Evolutionary conservation across 2,329 filamentous ascomycete species (phyloP), one percentile per base, ranked within the genome.

Genomic region (Arthrobotrys entomopaga): DNA sequence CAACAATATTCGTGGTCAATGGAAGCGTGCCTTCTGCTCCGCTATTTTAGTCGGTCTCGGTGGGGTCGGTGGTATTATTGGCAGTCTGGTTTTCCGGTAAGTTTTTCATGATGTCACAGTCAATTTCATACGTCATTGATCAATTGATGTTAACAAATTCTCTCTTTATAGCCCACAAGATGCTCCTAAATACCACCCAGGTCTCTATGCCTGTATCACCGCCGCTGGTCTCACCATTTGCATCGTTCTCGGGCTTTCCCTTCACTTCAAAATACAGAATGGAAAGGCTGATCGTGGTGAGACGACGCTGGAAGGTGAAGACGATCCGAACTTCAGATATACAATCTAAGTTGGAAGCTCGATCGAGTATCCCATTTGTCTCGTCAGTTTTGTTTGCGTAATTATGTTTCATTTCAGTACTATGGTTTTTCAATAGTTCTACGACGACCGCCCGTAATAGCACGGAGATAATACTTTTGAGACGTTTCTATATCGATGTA

Each of bases 1-100:
- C 48, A 95, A 94, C 82, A 96, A 96, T 81, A 90, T 96, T 79
- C 88, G 91, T 61, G 92, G 91, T 0, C 91, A 95, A 82, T 96
- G 91, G 91, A 96, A 94, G 83, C 87, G 92, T 54, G 91, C 91
- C 0, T 89, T 95, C 77, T 89, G 88, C 80, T 91, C 88, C 71
- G 90, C 91, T 1, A 90, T 89, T 0, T 85, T 94, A 1, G 90
- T 95, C 2, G 90, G 89, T 0, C 87, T 91, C 57, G 91, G 91
- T 6, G 91, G 90, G 1, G 83, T 96, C 24, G 92, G 92, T 42
- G 91, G 92, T 38, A 95, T 95, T 76, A 87, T 87, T 0, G 91
- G 91, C 24, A 87, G 87, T 77, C 83, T 92, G 66, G 88, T 94
- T 10, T 95, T 94, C 82, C 85, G 88, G 77, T 79, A 82, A 74